These are phyloP conservation scores for Helianthus tuberosus DNA, from an alignment of 129 eudicot species.

Conservation along the genomic window DNA sequence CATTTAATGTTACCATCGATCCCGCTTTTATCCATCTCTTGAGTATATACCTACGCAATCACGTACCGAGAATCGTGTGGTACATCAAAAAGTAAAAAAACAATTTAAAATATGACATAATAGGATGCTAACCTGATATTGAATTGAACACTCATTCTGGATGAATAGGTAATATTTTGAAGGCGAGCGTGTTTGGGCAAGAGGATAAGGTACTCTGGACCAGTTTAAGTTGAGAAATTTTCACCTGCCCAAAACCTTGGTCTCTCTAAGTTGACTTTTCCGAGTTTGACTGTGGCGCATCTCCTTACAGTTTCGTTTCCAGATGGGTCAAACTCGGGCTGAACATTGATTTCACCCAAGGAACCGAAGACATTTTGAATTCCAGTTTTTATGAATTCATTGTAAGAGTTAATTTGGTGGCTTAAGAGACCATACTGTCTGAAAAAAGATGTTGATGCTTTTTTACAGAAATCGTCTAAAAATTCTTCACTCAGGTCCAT, in stretches of 20 bases:
- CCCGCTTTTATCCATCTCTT: constrained; percentile 51
- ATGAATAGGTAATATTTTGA: constrained; percentile 91
- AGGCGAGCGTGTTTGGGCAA: constrained; percentile 90
- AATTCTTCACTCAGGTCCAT: constrained; percentile 40
- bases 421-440: constrained; percentile 68
- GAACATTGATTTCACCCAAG: constrained; percentile 62
- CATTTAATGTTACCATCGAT: not conserved
- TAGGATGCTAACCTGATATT: constrained; percentile 51
- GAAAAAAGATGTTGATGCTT: constrained; percentile 70
- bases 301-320: constrained; percentile 63
- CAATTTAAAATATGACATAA: constrained; percentile 6
- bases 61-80: constrained; percentile 5
- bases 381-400: constrained; percentile 64
- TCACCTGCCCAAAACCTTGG: constrained; percentile 80
- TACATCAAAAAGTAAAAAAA: not conserved
- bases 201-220: constrained; percentile 48
- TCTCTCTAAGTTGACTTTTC: constrained; percentile 67
- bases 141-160: constrained; percentile 70
- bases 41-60: constrained; percentile 56
- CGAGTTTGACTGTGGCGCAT: constrained; percentile 66
- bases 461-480: constrained; percentile 54
- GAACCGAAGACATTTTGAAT: constrained; percentile 74
- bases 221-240: constrained; percentile 56
- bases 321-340: constrained; percentile 73
- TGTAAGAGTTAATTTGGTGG: constrained; percentile 88